These are phyloP conservation scores for Lepiota subincarnata DNA, from an alignment of 768 basidiomycete species.

Conservation along the genomic window DNA sequence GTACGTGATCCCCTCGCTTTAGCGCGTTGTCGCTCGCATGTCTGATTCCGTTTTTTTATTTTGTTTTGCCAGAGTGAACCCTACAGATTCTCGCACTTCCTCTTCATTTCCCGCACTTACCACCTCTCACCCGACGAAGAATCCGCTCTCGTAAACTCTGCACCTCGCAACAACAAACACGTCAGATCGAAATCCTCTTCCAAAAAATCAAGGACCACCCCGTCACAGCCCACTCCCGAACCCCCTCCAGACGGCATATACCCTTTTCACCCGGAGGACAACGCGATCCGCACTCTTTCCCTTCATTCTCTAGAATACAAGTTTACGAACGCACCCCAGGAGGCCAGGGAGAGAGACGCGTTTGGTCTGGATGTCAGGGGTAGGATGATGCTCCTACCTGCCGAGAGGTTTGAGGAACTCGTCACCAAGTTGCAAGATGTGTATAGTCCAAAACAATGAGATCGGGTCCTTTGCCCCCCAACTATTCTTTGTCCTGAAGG, in stretches of 20 bases:
- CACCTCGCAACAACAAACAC: constrained; percentile 36
- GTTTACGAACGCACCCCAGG: constrained; percentile 46
- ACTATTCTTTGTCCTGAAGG: background rate
- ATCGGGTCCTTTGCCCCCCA: background rate
- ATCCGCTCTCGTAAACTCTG: constrained; percentile 41
- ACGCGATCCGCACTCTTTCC: constrained; percentile 57
- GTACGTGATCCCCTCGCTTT: constrained; percentile 34
- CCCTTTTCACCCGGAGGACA: constrained; percentile 86
- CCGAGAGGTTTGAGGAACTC: constrained; percentile 3
- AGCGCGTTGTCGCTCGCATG: background rate
- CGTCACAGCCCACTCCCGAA: constrained; percentile 13
- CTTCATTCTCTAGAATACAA: constrained; percentile 45
- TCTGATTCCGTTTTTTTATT: background rate
- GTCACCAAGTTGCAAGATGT: constrained; percentile 6
- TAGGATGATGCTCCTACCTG: constrained; percentile 59
- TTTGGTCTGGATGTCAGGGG: constrained; percentile 74
- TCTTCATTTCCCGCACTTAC: constrained; percentile 79
- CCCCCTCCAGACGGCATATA: constrained; percentile 51
- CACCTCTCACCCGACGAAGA: constrained; percentile 70
- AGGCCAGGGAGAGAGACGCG: constrained; percentile 51
- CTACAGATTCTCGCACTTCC: constrained; percentile 67
- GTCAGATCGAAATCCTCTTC: constrained; percentile 34
- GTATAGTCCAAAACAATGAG: background rate
- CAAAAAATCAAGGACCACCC: constrained; percentile 16
- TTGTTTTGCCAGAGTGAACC: constrained; percentile 43